A percentile compares a stretch with the other conserved stretches of the same genome.
These are phyloP conservation scores for Aspergillus bertholletiae DNA, from an alignment of 495 filamentous ascomycete genomes.

Conservation along the genomic window DNA sequence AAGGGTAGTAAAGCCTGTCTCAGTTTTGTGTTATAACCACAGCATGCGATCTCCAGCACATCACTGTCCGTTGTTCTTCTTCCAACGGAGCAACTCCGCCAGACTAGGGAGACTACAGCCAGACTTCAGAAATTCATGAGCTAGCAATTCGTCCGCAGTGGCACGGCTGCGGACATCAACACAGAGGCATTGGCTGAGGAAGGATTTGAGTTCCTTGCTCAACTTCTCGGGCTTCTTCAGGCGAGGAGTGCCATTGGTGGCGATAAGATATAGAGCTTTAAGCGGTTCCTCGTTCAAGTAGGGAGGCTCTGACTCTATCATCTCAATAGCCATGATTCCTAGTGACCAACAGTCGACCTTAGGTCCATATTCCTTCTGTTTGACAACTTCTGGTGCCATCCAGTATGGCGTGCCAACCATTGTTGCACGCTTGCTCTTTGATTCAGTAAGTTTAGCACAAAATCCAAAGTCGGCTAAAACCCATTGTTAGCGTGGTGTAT, in stretches of 20 bases:
- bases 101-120: constrained; percentile 74
- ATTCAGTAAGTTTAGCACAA: constrained; percentile 96
- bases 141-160: constrained; percentile 80
- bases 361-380: constrained; percentile 96
- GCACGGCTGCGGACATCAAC: constrained; percentile 95
- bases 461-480: constrained; percentile 90
- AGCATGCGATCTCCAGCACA: constrained; percentile 2
- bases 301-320: constrained; percentile 98
- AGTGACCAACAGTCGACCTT: constrained; percentile 99
- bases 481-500: constrained; percentile 6
- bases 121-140: constrained; percentile 69
- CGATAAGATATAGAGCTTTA: constrained; percentile 93
- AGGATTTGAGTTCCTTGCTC: constrained; percentile 93
- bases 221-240: constrained; percentile 97
- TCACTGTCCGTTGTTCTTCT: constrained; percentile 45
- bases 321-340: constrained; percentile 99
- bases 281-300: constrained; percentile 98
- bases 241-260: constrained; percentile 93
- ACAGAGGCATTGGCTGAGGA: constrained; percentile 91
- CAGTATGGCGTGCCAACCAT: constrained; percentile 99
- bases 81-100: constrained; percentile 77
- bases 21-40: background rate
- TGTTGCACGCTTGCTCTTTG: constrained; percentile 93
- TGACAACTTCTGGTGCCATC: constrained; percentile 99
- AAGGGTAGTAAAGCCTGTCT: background rate